A percentile compares a stretch with the other conserved stretches of the same genome.
Conservation (phyloP, 2,329 filamentous ascomycete genomes). For the Lasiodiplodia sp. region DNA sequence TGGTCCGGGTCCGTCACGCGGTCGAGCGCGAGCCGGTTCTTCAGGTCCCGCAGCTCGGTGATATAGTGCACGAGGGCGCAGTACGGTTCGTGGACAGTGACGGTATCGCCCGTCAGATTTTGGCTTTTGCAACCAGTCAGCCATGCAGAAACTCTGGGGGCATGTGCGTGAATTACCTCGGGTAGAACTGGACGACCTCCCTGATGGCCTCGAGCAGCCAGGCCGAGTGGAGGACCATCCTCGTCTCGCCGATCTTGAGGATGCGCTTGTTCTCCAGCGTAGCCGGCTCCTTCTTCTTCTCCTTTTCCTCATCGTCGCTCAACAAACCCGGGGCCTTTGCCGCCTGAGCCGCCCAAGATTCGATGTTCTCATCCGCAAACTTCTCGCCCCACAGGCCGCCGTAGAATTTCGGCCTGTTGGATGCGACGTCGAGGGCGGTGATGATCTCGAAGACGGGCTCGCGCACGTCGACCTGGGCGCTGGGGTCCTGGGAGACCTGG, state of each 20-base stretch:
- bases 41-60: slow-evolving; percentile 19
- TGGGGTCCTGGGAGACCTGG: slow-evolving; percentile 6
- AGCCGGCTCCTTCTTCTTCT: slow-evolving; percentile 12
- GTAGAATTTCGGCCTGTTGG: slow-evolving; percentile 22
- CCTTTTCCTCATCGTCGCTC: not conserved
- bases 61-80: slow-evolving; percentile 21
- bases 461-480: not conserved
- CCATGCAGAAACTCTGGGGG: too few species aligned
- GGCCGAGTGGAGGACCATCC: slow-evolving; percentile 21
- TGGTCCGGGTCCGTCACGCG: slow-evolving; percentile 1
- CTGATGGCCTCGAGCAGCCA: slow-evolving; percentile 24
- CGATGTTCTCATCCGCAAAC: not conserved
- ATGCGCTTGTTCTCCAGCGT: slow-evolving; percentile 22
- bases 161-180: not conserved
- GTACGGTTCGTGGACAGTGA: slow-evolving; percentile 24
- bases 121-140: slow-evolving; percentile 9
- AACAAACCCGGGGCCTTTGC: not conserved
- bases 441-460: slow-evolving; percentile 25
- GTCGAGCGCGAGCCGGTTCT: slow-evolving; percentile 12
- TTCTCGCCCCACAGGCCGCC: not conserved
- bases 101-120: slow-evolving; percentile 22
- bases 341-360: not conserved
- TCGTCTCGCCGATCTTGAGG: slow-evolving; percentile 13
- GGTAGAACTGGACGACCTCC: slow-evolving; percentile 26
- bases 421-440: slow-evolving; percentile 12